Evolutionary conservation across 2,329 filamentous ascomycete species (phyloP).

Genomic region (Pseudocercospora vitis): DNA sequence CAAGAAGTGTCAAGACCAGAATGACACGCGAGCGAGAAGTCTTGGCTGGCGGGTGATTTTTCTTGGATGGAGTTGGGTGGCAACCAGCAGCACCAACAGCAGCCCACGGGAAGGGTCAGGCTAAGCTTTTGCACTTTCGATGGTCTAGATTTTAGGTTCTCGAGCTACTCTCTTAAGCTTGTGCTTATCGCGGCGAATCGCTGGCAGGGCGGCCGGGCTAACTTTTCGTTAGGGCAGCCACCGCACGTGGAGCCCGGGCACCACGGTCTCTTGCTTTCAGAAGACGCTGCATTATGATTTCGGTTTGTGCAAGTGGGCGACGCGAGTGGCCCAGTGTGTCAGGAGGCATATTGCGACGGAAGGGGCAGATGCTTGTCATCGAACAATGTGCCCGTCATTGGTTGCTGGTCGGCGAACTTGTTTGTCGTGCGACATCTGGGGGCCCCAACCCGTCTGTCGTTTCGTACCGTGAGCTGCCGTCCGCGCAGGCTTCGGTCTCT

Average conservation of each 20-base stretch:
- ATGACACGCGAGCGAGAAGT: background rate
- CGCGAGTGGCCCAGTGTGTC: background rate
- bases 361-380: no score
- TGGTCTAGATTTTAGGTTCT: conserved; percentile 9
- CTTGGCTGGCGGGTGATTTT: background rate
- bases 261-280: conserved; percentile 10
- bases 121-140: conserved; percentile 16
- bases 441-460: background rate
- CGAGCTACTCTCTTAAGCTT: conserved; percentile 20
- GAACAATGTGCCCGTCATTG: no score
- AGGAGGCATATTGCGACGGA: no score
- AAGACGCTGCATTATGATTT: conserved; percentile 6
- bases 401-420: background rate
- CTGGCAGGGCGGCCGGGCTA: background rate
- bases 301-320: conserved; percentile 4
- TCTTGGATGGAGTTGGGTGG: background rate
- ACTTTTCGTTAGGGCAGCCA: conserved; percentile 5
- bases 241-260: conserved; percentile 11
- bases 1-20: background rate
- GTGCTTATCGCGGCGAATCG: conserved; percentile 18
- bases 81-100: background rate
- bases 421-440: background rate
- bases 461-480: background rate
- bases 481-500: no score
- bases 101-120: background rate